Evolutionary conservation across 495 filamentous ascomycete species (phyloP).

Genomic region (Margaritispora aquatica): DNA sequence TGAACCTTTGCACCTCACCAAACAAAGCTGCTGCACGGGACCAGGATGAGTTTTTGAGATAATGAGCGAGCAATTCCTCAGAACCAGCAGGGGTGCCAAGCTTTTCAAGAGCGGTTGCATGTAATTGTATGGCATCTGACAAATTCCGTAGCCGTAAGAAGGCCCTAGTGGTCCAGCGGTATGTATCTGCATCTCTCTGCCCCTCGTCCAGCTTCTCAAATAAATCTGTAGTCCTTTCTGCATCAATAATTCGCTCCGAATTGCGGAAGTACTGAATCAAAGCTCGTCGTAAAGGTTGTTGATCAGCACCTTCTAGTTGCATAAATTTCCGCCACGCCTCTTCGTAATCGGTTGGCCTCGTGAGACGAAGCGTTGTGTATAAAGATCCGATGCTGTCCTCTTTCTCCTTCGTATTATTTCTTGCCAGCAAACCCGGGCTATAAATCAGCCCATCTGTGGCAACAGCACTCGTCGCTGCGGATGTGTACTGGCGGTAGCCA

Average conservation of each 20-base stretch:
- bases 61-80: slow-evolving; percentile 27
- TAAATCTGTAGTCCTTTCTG: slow-evolving; percentile 32
- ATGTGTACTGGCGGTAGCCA: slow-evolving; percentile 28
- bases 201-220: slow-evolving; percentile 28
- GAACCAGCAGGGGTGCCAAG: slow-evolving; percentile 24
- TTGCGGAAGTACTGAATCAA: slow-evolving; percentile 30
- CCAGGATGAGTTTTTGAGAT: slow-evolving; percentile 26
- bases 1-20: slow-evolving; percentile 16
- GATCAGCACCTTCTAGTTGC: slow-evolving; percentile 13
- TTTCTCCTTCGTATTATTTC: background rate
- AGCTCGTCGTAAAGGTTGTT: slow-evolving; percentile 6
- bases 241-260: slow-evolving; percentile 30
- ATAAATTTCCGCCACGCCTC: slow-evolving; percentile 28
- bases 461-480: slow-evolving; percentile 11
- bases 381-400: background rate
- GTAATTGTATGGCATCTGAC: slow-evolving; percentile 30
- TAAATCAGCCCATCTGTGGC: no score
- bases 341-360: slow-evolving; percentile 15
- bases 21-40: slow-evolving; percentile 3
- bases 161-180: slow-evolving; percentile 11
- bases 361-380: slow-evolving; percentile 3
- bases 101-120: slow-evolving; percentile 18
- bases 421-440: background rate
- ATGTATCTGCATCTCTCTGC: slow-evolving; percentile 3
- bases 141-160: slow-evolving; percentile 25